Base-by-base conservation (phyloP, 164 flowering plant genomes). In the Magnolia sinica region DNA sequence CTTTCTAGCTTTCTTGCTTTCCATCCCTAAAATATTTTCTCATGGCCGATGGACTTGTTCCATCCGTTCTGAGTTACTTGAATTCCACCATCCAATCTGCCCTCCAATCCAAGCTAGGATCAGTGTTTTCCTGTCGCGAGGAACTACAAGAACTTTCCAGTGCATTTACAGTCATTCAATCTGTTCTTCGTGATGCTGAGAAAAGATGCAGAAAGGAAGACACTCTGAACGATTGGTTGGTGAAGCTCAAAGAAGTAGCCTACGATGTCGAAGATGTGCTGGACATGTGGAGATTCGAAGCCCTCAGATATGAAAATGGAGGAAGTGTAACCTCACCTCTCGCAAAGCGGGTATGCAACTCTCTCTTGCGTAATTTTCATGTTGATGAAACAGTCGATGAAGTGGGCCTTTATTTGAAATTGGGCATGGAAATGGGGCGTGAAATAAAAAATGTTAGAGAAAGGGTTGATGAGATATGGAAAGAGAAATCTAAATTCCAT, bases 101-200 rank as follows among this genome's bases (percentile, higher is more conserved):
- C 45, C 45, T 16, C 14, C 64, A 37, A 2, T 37, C 45, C 45
- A 37, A 37, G 45, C 45, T 37, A 37, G 45, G 45, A 37, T 37
- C 45, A 0, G 45, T 37, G 45, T 37, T 37, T 3, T 37, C 45
- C 45, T 37, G 45, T 37, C 45, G 45, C 19, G 7, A 74, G 22
- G 71, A 83, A 10, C 27, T 80, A 13, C 4, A 76, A 64, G 72
- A 73, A 19, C 85, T 83, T 63, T 20, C 13, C 0, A 61, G 11
- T 27, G 23, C 59, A 8, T 65, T 83, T 31, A 11, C 37, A 5
- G 51, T 19, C 71, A 29, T 68, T 18, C 71, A 31, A 68, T 37
- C 51, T 19, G 50, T 68, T 9, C 71, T 68, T 18, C 18, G 14
- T 3, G 71, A 68, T 68, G 71, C 71, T 10, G 71, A 68, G 71